Percentiles rank a stretch among this genome's conserved stretches.
These are phyloP conservation scores for Colletotrichum eremochloae DNA, from an alignment of 2,329 filamentous ascomycete species.

Conservation along the genomic window DNA sequence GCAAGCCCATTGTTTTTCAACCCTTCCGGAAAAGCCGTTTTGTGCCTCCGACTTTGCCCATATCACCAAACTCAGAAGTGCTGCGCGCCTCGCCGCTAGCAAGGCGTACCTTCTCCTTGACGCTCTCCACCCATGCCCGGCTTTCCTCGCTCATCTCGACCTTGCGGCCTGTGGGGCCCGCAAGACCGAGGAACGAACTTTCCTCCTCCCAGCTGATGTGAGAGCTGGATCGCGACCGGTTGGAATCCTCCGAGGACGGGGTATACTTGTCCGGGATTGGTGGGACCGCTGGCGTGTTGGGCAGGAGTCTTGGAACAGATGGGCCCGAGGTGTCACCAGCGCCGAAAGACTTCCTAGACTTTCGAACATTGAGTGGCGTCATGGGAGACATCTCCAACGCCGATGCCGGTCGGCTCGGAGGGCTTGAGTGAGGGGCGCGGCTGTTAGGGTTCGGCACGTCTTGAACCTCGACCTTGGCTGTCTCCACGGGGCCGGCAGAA, in stretches of 20 bases:
- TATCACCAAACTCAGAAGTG: constrained; percentile 70
- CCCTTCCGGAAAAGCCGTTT: constrained; percentile 76
- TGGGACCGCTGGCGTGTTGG: constrained; percentile 60
- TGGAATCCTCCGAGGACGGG: constrained; percentile 60
- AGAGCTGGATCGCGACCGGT: constrained; percentile 65
- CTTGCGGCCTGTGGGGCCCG: constrained; percentile 76
- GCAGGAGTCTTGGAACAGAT: constrained; percentile 47
- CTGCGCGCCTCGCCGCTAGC: constrained; percentile 70
- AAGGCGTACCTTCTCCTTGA: constrained; percentile 82
- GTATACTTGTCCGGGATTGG: constrained; percentile 53
- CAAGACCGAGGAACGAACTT: constrained; percentile 73
- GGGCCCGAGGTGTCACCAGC: constrained; percentile 47
- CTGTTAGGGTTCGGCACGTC: constrained; percentile 56
- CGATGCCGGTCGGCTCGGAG: constrained; percentile 52
- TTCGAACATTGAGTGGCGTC: constrained; percentile 67
- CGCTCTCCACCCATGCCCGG: constrained; percentile 84
- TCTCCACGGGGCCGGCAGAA: constrained; percentile 60
- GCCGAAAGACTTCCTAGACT: constrained; percentile 63
- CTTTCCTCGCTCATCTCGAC: constrained; percentile 79
- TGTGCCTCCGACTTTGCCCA: constrained; percentile 79
- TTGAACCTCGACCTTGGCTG: constrained; percentile 69
- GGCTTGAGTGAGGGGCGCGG: constrained; percentile 50
- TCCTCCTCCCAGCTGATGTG: constrained; percentile 70
- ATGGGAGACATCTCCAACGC: constrained; percentile 56
- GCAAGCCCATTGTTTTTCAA: constrained; percentile 13